Conservation (phyloP, 1,139 yeast genomes). For the Debaryomyces psychrophilus region DNA sequence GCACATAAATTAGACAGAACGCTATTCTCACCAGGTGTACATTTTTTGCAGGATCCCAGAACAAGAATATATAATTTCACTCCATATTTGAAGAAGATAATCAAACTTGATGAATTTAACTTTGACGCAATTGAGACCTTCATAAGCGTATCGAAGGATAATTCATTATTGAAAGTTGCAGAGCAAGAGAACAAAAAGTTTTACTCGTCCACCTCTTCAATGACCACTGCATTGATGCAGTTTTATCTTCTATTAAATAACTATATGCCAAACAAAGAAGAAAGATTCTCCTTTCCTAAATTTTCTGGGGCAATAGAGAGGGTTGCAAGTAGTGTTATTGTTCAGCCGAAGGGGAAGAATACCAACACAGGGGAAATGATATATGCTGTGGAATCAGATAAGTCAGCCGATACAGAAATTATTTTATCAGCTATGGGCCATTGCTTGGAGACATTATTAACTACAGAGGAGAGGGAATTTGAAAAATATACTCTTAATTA, state of each 20-base stretch:
- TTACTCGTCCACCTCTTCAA: conserved; percentile 84
- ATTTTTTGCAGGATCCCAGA: conserved; percentile 75
- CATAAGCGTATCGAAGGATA: conserved; percentile 71
- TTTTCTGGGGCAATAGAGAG: conserved; percentile 37
- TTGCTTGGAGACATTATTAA: conserved; percentile 71
- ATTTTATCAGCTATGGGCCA: conserved; percentile 80
- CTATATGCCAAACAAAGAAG: conserved; percentile 25
- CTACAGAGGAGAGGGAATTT: conserved; percentile 57
- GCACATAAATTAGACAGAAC: conserved; percentile 70
- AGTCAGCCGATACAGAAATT: conserved; percentile 67
- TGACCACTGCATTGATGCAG: conserved; percentile 77
- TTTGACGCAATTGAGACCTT: conserved; percentile 60
- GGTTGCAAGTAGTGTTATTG: conserved; percentile 45
- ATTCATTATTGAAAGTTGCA: conserved; percentile 53
- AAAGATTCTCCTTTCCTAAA: conserved; percentile 37
- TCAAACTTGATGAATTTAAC: conserved; percentile 70
- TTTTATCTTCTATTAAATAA: conserved; percentile 74
- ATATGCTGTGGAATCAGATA: conserved; percentile 73
- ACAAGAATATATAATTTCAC: conserved; percentile 73
- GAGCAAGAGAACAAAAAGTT: conserved; percentile 43
- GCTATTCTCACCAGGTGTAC: conserved; percentile 82
- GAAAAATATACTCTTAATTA: conserved; percentile 30
- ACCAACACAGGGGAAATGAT: conserved; percentile 34
- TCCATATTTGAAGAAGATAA: conserved; percentile 60
- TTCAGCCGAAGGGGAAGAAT: conserved; percentile 37